Evolutionary conservation across 1,139 yeast genomes (phyloP), one percentile per base, ranked within the genome.

Genomic region (Geotrichum carabidarum): DNA sequence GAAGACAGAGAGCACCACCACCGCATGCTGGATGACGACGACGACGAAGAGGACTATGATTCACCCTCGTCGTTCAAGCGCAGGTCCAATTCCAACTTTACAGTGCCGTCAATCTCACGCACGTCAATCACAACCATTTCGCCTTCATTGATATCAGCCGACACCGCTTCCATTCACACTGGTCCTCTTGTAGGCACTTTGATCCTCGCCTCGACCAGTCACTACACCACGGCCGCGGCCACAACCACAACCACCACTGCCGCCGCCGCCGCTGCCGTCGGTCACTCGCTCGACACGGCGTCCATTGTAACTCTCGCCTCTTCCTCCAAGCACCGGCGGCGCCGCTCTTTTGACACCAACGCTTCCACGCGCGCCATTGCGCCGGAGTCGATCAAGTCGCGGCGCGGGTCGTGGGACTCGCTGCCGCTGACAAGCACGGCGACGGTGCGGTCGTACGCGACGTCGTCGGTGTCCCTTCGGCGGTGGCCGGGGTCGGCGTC

Each of bases 281-380:
- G 15, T 6, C 48, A 46, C 30, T 38, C 50, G 22, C 41, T 47
- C 14, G 74, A 70, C 58, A 63, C 65, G 5, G 74, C 74, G 17
- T 68, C 72, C 12, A 71, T 71, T 35, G 62, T 71, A 56, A 71
- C 74, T 6, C 64, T 71, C 40, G 74, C 74, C 17, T 66, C 71
- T 22, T 69, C 73, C 27, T 68, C 74, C 22, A 69, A 68, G 56
- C 68, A 69, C 50, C 65, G 64, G 34, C 62, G 70, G 15, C 61
- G 74, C 43, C 61, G 69, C 37, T 68, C 73, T 8, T 63, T 71
- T 41, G 74, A 71, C 57, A 71, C 74, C 17, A 71, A 71, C 58
- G 74, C 74, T n/a, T 65, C 70, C 22, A 71, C 70, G 8, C 62
- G 67, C 44, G 74, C 72, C 9, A 62, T 71, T 44, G 72, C 73